These are phyloP conservation scores for Lycium ferocissimum DNA, from an alignment of 257 asterid genomes.

Conservation along the genomic window DNA sequence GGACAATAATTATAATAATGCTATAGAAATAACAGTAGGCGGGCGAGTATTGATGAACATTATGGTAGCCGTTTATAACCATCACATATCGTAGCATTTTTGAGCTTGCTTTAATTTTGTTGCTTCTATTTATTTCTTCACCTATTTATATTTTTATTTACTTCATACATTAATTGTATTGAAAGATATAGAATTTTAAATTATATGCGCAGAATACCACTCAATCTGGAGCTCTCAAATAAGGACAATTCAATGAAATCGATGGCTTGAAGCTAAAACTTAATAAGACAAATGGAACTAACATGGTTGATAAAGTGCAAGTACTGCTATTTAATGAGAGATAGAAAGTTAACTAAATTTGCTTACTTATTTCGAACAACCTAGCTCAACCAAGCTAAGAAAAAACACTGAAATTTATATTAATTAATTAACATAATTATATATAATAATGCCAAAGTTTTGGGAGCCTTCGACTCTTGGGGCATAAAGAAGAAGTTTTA, in stretches of 20 bases:
- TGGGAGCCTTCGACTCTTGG: neutral
- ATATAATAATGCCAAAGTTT: too few species aligned
- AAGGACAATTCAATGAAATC: too few species aligned
- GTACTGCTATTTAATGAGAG: neutral
- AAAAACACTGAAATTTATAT: neutral
- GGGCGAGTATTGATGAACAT: neutral
- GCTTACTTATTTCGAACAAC: neutral
- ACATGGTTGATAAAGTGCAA: neutral
- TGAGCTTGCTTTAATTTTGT: neutral
- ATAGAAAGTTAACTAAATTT: too few species aligned
- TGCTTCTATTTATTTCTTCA: constrained; percentile 21
- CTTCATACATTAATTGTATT: neutral
- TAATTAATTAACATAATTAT: too few species aligned
- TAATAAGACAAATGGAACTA: neutral
- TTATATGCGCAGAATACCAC: neutral
- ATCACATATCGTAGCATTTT: neutral
- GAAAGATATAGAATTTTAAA: neutral
- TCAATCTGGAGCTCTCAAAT: neutral
- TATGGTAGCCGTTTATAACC: neutral
- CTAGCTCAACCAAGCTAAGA: neutral
- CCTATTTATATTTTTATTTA: neutral
- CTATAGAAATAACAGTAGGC: neutral
- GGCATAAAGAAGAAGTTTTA: too few species aligned
- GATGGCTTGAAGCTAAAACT: too few species aligned
- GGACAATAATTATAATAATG: constrained; percentile 14